Evolutionary conservation across 495 filamentous ascomycete species (phyloP).

Genomic region (Monascus purpureus): DNA sequence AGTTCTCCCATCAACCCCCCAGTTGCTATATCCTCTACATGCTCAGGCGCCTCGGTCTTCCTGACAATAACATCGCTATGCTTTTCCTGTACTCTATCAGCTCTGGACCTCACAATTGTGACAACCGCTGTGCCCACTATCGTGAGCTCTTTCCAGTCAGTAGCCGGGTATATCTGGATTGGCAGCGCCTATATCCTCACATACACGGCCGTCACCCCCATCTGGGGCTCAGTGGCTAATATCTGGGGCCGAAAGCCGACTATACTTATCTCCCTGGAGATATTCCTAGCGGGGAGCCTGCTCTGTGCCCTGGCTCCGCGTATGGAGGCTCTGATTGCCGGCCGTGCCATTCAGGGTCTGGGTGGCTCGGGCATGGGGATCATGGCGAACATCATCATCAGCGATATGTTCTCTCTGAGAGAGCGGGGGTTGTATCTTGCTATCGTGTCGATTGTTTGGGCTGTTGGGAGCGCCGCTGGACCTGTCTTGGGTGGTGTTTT

Average conservation of each 20-base stretch:
- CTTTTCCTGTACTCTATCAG: slow-evolving; percentile 1
- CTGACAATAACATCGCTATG: not conserved
- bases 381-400: slow-evolving; percentile 13
- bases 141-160: slow-evolving; percentile 35
- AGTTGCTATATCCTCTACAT: too few relatives aligned
- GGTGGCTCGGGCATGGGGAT: slow-evolving; percentile 19
- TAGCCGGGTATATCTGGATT: slow-evolving; percentile 50
- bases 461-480: slow-evolving; percentile 16
- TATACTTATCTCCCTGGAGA: slow-evolving; percentile 42
- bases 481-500: slow-evolving; percentile 14
- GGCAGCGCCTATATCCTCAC: slow-evolving; percentile 44
- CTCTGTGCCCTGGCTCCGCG: slow-evolving; percentile 40
- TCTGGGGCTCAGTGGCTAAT: slow-evolving; percentile 57
- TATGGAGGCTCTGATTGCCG: slow-evolving; percentile 25
- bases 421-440: slow-evolving; percentile 19
- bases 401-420: slow-evolving; percentile 25
- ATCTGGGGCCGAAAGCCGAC: slow-evolving; percentile 66
- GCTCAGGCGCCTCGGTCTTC: not conserved
- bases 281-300: slow-evolving; percentile 55
- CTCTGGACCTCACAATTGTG: slow-evolving; percentile 27
- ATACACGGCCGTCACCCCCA: slow-evolving; percentile 41
- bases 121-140: slow-evolving; percentile 35
- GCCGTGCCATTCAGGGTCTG: slow-evolving; percentile 20
- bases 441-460: slow-evolving; percentile 16
- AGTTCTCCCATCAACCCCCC: too few relatives aligned